Evolutionary conservation across 768 basidiomycete genomes (phyloP).

Genomic region (Termitomyces sp.): DNA sequence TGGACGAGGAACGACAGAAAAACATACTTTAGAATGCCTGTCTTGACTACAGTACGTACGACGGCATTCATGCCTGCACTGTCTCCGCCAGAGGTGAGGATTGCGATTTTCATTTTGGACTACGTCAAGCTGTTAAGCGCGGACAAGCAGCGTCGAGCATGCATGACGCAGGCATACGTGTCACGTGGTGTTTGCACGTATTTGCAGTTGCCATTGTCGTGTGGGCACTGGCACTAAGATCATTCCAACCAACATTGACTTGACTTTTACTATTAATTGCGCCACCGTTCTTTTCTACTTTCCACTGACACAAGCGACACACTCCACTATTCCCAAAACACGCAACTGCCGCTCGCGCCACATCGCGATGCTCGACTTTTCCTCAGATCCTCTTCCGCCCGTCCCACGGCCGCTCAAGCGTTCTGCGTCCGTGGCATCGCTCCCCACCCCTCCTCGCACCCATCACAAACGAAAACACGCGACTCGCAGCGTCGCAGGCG

Average conservation of each 20-base stretch:
- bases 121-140: neutral
- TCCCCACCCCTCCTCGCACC: constrained; percentile 65
- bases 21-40: constrained; percentile 78
- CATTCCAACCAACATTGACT: neutral
- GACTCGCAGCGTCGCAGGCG: constrained; percentile 24
- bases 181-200: neutral
- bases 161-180: neutral
- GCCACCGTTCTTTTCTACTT: neutral
- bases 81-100: constrained; percentile 95
- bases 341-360: neutral
- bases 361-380: constrained; percentile 24
- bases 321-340: constrained; percentile 5
- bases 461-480: constrained; percentile 42
- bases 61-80: constrained; percentile 97
- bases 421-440: constrained; percentile 56
- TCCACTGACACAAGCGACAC: neutral
- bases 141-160: neutral
- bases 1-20: neutral
- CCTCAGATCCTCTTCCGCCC: constrained; percentile 26
- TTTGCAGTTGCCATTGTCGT: neutral
- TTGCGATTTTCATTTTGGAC: constrained; percentile 76
- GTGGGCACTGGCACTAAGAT: neutral
- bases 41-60: constrained; percentile 90
- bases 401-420: constrained; percentile 46
- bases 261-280: neutral